These are phyloP conservation scores for Phaeolepiota aurea DNA, from an alignment of 768 basidiomycete genomes.

Conservation along the genomic window DNA sequence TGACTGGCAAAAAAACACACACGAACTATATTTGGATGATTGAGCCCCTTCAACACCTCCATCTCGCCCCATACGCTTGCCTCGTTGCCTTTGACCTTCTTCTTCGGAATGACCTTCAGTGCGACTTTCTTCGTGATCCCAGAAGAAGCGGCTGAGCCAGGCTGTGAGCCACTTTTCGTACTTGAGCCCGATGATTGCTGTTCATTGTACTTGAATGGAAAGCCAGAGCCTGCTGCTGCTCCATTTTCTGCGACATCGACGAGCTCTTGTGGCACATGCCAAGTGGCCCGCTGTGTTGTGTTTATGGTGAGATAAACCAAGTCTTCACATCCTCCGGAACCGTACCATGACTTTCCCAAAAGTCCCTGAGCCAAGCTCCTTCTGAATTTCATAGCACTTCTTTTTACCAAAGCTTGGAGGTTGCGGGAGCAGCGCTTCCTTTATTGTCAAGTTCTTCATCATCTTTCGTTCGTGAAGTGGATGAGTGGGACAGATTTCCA, in stretches of 20 bases:
- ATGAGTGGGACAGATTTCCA: too few species aligned
- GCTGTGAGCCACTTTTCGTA: slow-evolving; percentile 11
- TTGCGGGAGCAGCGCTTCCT: slow-evolving; percentile 67
- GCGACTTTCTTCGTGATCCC: slow-evolving; percentile 66
- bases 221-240: slow-evolving; percentile 31
- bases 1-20: slow-evolving; percentile 1
- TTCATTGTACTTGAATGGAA: slow-evolving; percentile 7
- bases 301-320: slow-evolving; percentile 3
- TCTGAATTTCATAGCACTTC: slow-evolving; percentile 67
- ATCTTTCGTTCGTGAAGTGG: too few species aligned
- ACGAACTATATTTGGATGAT: slow-evolving; percentile 87
- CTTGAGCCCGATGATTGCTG: slow-evolving; percentile 7
- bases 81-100: slow-evolving; percentile 91
- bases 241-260: slow-evolving; percentile 48
- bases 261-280: slow-evolving; percentile 65
- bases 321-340: slow-evolving; percentile 4
- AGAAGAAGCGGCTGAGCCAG: slow-evolving; percentile 17
- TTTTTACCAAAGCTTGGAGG: slow-evolving; percentile 86
- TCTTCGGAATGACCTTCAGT: slow-evolving; percentile 89
- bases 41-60: slow-evolving; percentile 81
- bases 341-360: slow-evolving; percentile 86
- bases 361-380: slow-evolving; percentile 71
- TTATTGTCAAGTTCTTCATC: slow-evolving; percentile 34
- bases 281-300: slow-evolving; percentile 53
- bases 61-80: slow-evolving; percentile 88